phyloP scores from a whole-genome alignment of 78 protist genomes.

The Diacronema lutheri region DNA sequence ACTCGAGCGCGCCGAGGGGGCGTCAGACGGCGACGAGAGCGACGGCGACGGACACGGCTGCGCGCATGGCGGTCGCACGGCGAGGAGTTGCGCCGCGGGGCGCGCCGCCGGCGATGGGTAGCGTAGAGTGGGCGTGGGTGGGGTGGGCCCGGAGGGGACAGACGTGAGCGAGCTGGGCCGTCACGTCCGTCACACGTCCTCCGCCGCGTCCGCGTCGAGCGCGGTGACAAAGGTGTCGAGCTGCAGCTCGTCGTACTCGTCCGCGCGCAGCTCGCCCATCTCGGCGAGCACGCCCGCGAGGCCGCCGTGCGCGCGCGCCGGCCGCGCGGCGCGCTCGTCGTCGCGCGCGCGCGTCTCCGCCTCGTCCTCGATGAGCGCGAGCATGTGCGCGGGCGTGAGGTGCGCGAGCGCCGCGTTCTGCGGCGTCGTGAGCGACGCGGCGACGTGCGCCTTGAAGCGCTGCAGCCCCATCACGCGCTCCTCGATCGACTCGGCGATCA shows the following conservation, averaged over 20 bases:
- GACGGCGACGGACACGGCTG: no score
- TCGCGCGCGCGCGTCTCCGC: not conserved
- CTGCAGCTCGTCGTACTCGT: slow-evolving; percentile 17
- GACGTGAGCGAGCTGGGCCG: no score
- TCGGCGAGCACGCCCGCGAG: not conserved
- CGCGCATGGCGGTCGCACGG: no score
- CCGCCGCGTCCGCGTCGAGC: no score
- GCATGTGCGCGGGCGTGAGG: slow-evolving; percentile 30
- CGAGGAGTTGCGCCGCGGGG: no score
- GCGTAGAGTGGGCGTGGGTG: no score
- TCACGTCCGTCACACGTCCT: no score
- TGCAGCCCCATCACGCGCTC: slow-evolving; percentile 88
- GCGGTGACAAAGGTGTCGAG: no score
- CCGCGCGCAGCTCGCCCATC: slow-evolving; percentile 10
- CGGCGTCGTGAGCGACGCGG: slow-evolving; percentile 72
- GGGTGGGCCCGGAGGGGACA: no score
- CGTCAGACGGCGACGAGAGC: no score
- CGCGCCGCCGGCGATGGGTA: no score
- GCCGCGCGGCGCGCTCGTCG: not conserved
- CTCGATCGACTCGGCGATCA: slow-evolving; percentile 85
- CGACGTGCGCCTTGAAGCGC: slow-evolving; percentile 77
- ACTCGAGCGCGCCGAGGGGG: no score
- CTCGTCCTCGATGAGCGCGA: slow-evolving; percentile 53
- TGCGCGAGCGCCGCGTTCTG: slow-evolving; percentile 54
- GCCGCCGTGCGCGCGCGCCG: not conserved